These are phyloP conservation scores for Acaromyces ingoldii DNA, from an alignment of 1,284 basidiomycete genomes.

Conservation along the genomic window DNA sequence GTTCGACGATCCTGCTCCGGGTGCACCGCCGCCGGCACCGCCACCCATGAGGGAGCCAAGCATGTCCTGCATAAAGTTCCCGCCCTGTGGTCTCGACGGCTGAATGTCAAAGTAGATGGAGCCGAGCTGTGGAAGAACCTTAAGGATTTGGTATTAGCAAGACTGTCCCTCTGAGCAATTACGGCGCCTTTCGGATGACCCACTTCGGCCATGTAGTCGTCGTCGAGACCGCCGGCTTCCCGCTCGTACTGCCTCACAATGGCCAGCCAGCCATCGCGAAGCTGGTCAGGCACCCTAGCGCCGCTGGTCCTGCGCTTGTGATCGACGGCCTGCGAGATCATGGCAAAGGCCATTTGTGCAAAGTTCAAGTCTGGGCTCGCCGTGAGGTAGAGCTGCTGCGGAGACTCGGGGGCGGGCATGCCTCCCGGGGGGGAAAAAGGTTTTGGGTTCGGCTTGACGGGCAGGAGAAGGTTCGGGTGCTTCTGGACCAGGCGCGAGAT, in stretches of 20 bases:
- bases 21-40: neutral
- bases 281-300: slow-evolving; percentile 15
- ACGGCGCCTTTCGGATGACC: too few relatives aligned
- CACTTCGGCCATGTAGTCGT: slow-evolving; percentile 20
- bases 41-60: slow-evolving; percentile 32
- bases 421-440: slow-evolving; percentile 35
- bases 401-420: slow-evolving; percentile 9
- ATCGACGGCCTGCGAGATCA: slow-evolving; percentile 22
- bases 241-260: slow-evolving; percentile 29
- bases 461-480: slow-evolving; percentile 36
- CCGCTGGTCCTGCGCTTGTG: slow-evolving; percentile 2
- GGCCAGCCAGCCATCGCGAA: slow-evolving; percentile 24
- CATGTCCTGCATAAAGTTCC: slow-evolving; percentile 38
- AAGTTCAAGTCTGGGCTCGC: slow-evolving; percentile 46
- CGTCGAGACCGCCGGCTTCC: slow-evolving; percentile 23
- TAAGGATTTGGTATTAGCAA: neutral
- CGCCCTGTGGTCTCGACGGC: slow-evolving; percentile 12
- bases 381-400: slow-evolving; percentile 33
- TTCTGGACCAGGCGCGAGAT: slow-evolving; percentile 18
- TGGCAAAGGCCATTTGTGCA: slow-evolving; percentile 38
- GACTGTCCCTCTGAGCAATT: too few relatives aligned
- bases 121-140: slow-evolving; percentile 21
- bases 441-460: slow-evolving; percentile 44
- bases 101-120: slow-evolving; percentile 27
- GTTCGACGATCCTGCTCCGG: too few relatives aligned